phyloP scores from a whole-genome alignment of 306 rosid species.

The Cucumis cinereus region DNA sequence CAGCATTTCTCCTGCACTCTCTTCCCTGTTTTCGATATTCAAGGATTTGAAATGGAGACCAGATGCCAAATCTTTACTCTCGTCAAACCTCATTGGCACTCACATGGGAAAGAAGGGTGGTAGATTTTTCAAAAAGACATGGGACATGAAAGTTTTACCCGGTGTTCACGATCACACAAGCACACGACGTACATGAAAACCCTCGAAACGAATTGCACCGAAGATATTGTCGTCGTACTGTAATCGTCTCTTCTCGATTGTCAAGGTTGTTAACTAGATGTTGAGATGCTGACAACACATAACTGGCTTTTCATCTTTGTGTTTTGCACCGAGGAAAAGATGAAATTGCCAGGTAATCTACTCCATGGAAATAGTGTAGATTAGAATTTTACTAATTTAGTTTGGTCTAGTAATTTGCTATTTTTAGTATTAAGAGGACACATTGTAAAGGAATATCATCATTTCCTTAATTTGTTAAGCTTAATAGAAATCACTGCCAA shows the following conservation, averaged over 20 bases:
- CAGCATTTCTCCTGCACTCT: slow-evolving; percentile 52
- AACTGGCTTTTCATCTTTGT: neutral
- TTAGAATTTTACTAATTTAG: neutral
- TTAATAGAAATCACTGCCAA: neutral
- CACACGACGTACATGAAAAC: neutral
- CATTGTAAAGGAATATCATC: slow-evolving; percentile 3
- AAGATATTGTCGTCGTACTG: neutral
- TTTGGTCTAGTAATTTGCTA: neutral
- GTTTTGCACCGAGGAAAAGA: neutral
- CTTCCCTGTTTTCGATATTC: slow-evolving; percentile 43
- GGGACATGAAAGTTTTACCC: slow-evolving; percentile 11
- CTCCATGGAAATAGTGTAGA: neutral
- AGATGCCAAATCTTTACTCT: slow-evolving; percentile 46
- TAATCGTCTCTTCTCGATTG: neutral
- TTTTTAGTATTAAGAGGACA: neutral
- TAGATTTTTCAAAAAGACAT: slow-evolving; percentile 49
- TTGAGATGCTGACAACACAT: slow-evolving; percentile 1
- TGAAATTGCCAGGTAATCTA: neutral
- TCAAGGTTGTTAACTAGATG: neutral
- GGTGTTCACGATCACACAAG: neutral
- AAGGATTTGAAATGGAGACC: slow-evolving; percentile 85
- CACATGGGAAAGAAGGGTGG: slow-evolving; percentile 73
- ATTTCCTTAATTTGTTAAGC: neutral
- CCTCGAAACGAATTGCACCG: neutral
- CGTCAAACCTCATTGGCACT: slow-evolving; percentile 35